Conservation (phyloP, 345 rosid species). For the Brassica rapa region DNA sequence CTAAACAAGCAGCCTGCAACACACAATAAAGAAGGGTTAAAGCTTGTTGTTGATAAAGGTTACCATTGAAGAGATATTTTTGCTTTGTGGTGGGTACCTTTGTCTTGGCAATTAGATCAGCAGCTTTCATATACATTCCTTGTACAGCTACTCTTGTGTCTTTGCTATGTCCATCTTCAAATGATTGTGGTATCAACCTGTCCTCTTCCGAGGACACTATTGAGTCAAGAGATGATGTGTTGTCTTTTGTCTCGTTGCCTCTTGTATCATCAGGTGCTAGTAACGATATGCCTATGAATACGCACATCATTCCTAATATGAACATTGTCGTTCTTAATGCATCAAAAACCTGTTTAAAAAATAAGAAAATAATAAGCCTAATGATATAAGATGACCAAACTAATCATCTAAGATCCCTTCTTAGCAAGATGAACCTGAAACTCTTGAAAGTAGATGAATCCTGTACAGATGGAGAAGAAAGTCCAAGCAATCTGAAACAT, state of each 20-base stretch:
- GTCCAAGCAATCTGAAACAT: slow-evolving; percentile 99
- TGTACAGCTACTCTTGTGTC: slow-evolving; percentile 63
- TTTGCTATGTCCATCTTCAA: slow-evolving; percentile 58
- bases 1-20: slow-evolving; percentile 70
- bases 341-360: slow-evolving; percentile 69
- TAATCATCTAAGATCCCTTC: neutral
- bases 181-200: slow-evolving; percentile 57
- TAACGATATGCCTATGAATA: slow-evolving; percentile 84
- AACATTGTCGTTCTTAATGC: slow-evolving; percentile 92
- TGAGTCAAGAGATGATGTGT: slow-evolving; percentile 52
- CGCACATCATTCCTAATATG: slow-evolving; percentile 82
- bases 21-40: neutral
- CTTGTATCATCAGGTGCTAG: slow-evolving; percentile 93
- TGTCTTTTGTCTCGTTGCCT: slow-evolving; percentile 80
- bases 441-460: slow-evolving; percentile 96
- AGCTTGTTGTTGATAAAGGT: neutral
- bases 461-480: slow-evolving; percentile 98
- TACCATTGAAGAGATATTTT: neutral
- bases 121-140: slow-evolving; percentile 53
- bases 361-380: slow-evolving; percentile 14
- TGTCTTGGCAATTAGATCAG: slow-evolving; percentile 63
- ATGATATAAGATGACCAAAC: neutral
- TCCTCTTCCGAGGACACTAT: slow-evolving; percentile 62
- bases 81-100: slow-evolving; percentile 54
- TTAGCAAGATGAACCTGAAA: slow-evolving; percentile 63